Evolutionary conservation across 768 basidiomycete species (phyloP).

Genomic region (Pleurotus cornucopiae): DNA sequence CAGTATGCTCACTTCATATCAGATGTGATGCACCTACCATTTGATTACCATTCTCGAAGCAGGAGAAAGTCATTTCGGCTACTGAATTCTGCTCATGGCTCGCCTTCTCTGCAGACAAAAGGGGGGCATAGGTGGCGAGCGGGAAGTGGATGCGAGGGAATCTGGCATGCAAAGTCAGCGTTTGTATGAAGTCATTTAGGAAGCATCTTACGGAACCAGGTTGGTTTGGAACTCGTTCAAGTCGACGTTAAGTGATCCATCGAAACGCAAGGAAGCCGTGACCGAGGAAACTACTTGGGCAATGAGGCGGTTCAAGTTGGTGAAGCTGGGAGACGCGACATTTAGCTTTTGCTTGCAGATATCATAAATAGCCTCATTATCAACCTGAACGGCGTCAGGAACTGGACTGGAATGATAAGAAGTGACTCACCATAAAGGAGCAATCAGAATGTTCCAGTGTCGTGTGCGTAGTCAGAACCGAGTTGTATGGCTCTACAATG

Average conservation of each 20-base stretch:
- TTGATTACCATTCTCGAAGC: slow-evolving; percentile 95
- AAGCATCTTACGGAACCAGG: slow-evolving; percentile 78
- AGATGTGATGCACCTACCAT: slow-evolving; percentile 48
- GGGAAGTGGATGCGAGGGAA: slow-evolving; percentile 99
- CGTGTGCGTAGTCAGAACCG: slow-evolving; percentile 94
- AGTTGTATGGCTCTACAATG: slow-evolving; percentile 98
- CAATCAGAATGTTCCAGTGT: slow-evolving; percentile 99
- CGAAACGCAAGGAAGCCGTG: slow-evolving; percentile 95
- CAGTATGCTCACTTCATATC: background rate
- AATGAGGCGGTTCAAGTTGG: slow-evolving; percentile 93
- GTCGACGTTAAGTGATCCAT: slow-evolving; percentile 96
- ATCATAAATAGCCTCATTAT: slow-evolving; percentile 99
- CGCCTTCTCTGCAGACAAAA: slow-evolving; percentile 93
- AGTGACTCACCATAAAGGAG: slow-evolving; percentile 84
- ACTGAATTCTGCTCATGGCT: slow-evolving; percentile 97
- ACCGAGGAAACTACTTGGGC: slow-evolving; percentile 98
- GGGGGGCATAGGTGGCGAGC: slow-evolving; percentile 91
- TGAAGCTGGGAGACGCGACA: slow-evolving; percentile 82
- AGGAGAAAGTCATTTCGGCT: slow-evolving; percentile 96
- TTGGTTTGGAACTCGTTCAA: slow-evolving; percentile 99
- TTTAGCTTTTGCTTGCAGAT: slow-evolving; percentile 96
- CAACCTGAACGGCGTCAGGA: slow-evolving; percentile 53
- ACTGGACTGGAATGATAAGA: background rate
- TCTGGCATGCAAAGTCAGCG: slow-evolving; percentile 31
- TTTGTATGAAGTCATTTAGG: background rate